Percentiles rank a stretch among this genome's conserved stretches.
phyloP scores from a whole-genome alignment of 2,329 filamentous ascomycete species.

The Pseudopithomyces maydicus region DNA sequence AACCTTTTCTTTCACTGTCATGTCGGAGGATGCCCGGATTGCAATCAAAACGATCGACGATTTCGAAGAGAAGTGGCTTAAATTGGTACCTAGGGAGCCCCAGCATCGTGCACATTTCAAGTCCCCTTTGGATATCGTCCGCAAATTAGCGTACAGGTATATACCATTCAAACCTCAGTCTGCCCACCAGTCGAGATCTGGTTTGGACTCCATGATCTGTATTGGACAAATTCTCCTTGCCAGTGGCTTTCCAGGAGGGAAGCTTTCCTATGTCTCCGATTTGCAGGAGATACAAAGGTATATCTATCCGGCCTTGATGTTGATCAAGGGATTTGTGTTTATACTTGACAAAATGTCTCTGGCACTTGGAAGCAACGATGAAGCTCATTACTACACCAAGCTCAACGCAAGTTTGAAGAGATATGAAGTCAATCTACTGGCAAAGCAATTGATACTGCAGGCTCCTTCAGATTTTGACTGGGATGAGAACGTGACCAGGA shows the following conservation, averaged over 20 bases:
- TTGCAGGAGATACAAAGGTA: not conserved
- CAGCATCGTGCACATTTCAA: not conserved
- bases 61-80: not conserved
- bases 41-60: slow-evolving; percentile 1
- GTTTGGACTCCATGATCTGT: not conserved
- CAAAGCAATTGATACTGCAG: not conserved
- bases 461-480: not conserved
- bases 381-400: not conserved
- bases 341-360: not conserved
- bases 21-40: not conserved
- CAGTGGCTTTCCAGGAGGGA: no score
- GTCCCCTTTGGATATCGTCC: not conserved
- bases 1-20: not conserved
- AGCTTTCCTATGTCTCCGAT: not conserved
- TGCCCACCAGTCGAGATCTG: not conserved
- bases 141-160: not conserved
- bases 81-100: not conserved
- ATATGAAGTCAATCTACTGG: not conserved
- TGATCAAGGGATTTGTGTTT: not conserved
- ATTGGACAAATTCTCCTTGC: not conserved
- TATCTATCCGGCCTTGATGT: not conserved
- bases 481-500: not conserved
- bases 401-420: not conserved
- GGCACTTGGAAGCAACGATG: not conserved
- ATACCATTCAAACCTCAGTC: not conserved